Evolutionary conservation across 805 yeast genomes (phyloP).

Genomic region (Peterozyma xylosa): DNA sequence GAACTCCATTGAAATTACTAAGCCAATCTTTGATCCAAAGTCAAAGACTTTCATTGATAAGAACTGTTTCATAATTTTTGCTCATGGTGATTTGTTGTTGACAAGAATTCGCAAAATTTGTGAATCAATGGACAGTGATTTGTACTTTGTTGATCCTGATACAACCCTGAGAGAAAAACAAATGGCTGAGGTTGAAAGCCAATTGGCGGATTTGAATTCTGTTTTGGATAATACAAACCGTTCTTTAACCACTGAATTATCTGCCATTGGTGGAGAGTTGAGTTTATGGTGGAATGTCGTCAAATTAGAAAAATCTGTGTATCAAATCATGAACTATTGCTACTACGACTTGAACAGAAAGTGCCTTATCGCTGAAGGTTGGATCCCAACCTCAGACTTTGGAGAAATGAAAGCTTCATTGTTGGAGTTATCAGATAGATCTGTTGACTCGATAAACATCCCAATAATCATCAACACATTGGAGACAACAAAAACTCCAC

Average conservation of each 20-base stretch:
- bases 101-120: constrained; percentile 74
- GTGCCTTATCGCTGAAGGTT: constrained; percentile 66
- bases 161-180: constrained; percentile 28
- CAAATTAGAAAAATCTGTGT: constrained; percentile 51
- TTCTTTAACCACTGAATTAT: constrained; percentile 57
- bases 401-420: constrained; percentile 38
- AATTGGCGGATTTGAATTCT: constrained; percentile 43
- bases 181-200: constrained; percentile 35
- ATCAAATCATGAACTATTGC: constrained; percentile 53
- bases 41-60: constrained; percentile 55
- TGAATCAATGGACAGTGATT: constrained; percentile 82
- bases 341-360: constrained; percentile 61
- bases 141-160: constrained; percentile 52
- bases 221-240: constrained; percentile 41
- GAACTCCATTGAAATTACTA: constrained; percentile 64
- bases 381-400: constrained; percentile 59
- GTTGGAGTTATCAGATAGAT: constrained; percentile 50
- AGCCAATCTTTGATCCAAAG: constrained; percentile 57
- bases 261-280: constrained; percentile 56
- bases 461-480: constrained; percentile 51
- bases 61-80: constrained; percentile 79
- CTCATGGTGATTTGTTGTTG: constrained; percentile 78
- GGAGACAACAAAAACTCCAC: constrained; percentile 60
- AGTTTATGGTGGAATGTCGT: constrained; percentile 49
- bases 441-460: constrained; percentile 12